A percentile compares a stretch with the other conserved stretches of the same genome.
These are phyloP conservation scores for Hydnomerulius pinastri DNA, from an alignment of 768 basidiomycete genomes.

Conservation along the genomic window DNA sequence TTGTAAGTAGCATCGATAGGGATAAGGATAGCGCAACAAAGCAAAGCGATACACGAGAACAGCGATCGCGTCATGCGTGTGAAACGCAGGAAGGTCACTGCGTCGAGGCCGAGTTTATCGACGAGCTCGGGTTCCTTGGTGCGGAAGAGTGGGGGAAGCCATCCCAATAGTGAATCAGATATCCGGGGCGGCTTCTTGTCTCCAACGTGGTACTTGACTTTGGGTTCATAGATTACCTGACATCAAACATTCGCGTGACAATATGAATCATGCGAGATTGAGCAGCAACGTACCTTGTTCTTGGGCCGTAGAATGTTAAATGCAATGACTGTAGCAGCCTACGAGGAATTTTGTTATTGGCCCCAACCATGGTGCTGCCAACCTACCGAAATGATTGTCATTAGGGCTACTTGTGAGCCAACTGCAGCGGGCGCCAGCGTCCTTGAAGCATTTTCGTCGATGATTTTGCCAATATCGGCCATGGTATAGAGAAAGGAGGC, in stretches of 20 bases:
- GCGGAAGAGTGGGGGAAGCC: slow-evolving; percentile 84
- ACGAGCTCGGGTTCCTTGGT: slow-evolving; percentile 89
- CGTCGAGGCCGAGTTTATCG: slow-evolving; percentile 89
- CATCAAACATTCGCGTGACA: background rate
- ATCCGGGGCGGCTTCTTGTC: slow-evolving; percentile 79
- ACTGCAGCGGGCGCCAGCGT: slow-evolving; percentile 82
- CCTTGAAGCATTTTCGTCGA: slow-evolving; percentile 42
- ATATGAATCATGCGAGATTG: background rate
- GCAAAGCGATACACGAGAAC: slow-evolving; percentile 62
- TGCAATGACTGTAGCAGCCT: slow-evolving; percentile 66
- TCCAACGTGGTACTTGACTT: slow-evolving; percentile 86
- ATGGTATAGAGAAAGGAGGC: slow-evolving; percentile 24
- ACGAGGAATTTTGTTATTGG: slow-evolving; percentile 8
- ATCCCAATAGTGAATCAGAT: slow-evolving; percentile 81
- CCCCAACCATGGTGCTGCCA: background rate
- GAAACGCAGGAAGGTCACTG: slow-evolving; percentile 90
- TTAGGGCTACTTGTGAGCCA: slow-evolving; percentile 73
- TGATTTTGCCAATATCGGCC: slow-evolving; percentile 34
- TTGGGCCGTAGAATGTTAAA: slow-evolving; percentile 89
- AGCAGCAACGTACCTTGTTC: slow-evolving; percentile 63
- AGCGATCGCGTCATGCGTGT: slow-evolving; percentile 79
- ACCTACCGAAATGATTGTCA: slow-evolving; percentile 73
- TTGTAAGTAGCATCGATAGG: slow-evolving; percentile 90
- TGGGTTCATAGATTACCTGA: slow-evolving; percentile 90
- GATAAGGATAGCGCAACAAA: slow-evolving; percentile 73